Conservation (phyloP, 768 basidiomycete species). For the Suillus plorans region DNA sequence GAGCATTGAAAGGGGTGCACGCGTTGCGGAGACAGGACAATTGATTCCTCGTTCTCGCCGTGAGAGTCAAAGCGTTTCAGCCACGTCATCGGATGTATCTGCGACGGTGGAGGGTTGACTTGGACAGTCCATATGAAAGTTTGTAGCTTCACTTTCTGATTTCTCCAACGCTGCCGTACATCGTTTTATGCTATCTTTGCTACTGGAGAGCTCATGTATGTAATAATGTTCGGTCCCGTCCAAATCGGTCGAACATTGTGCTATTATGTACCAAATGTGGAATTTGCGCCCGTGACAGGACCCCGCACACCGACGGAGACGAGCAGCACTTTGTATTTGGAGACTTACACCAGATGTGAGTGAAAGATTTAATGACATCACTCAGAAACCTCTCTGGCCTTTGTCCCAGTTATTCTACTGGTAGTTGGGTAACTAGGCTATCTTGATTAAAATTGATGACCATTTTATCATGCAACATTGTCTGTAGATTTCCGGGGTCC, state of each 20-base stretch:
- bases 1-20: slow-evolving; percentile 62
- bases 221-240: slow-evolving; percentile 1
- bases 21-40: slow-evolving; percentile 69
- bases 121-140: neutral
- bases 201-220: slow-evolving; percentile 10
- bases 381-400: no score
- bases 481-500: slow-evolving; percentile 11
- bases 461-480: neutral
- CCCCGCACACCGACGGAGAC: slow-evolving; percentile 6
- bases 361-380: no score
- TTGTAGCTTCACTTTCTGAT: neutral
- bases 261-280: neutral
- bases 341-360: no score
- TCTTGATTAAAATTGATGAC: neutral
- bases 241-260: slow-evolving; percentile 12
- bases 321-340: neutral
- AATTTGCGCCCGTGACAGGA: neutral
- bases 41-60: slow-evolving; percentile 50
- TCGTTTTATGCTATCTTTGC: neutral
- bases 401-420: no score
- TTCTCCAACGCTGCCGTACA: slow-evolving; percentile 1
- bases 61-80: slow-evolving; percentile 42
- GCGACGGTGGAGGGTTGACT: slow-evolving; percentile 11
- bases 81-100: slow-evolving; percentile 31
- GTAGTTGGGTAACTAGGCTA: neutral